Evolutionary conservation across 257 asterid species (phyloP).

Genomic region (Jacaranda copaia): DNA sequence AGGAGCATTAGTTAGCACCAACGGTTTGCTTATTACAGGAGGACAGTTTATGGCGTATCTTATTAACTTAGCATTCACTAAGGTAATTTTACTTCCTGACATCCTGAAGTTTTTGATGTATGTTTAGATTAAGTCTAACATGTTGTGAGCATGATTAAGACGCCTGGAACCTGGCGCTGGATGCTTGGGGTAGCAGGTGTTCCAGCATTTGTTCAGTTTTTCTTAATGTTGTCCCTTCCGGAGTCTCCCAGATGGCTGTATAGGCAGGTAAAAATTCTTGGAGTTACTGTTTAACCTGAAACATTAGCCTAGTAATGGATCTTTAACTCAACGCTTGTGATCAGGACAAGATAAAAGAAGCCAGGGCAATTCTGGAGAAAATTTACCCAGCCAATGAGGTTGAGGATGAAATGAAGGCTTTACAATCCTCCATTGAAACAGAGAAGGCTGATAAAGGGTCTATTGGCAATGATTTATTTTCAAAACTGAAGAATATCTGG

Average conservation of each 20-base stretch:
- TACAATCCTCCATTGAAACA: slow-evolving; percentile 58
- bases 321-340: neutral
- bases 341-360: slow-evolving; percentile 64
- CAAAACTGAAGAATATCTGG: slow-evolving; percentile 52
- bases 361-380: slow-evolving; percentile 63
- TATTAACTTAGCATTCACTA: slow-evolving; percentile 73
- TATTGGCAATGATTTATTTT: slow-evolving; percentile 32
- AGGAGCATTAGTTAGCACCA: slow-evolving; percentile 80
- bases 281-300: neutral
- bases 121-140: slow-evolving; percentile 5
- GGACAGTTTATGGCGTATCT: slow-evolving; percentile 76
- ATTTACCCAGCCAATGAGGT: slow-evolving; percentile 68
- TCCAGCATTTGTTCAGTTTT: slow-evolving; percentile 67
- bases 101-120: neutral
- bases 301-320: neutral
- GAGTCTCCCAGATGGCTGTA: slow-evolving; percentile 88
- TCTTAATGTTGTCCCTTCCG: slow-evolving; percentile 78
- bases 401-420: slow-evolving; percentile 63
- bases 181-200: slow-evolving; percentile 84
- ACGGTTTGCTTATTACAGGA: slow-evolving; percentile 75
- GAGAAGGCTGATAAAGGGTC: slow-evolving; percentile 54
- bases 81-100: slow-evolving; percentile 38
- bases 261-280: slow-evolving; percentile 47
- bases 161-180: slow-evolving; percentile 78
- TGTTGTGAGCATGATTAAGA: slow-evolving; percentile 30